phyloP scores from a whole-genome alignment of 2,329 filamentous ascomycete genomes.

The Fusarium bulbicola region DNA sequence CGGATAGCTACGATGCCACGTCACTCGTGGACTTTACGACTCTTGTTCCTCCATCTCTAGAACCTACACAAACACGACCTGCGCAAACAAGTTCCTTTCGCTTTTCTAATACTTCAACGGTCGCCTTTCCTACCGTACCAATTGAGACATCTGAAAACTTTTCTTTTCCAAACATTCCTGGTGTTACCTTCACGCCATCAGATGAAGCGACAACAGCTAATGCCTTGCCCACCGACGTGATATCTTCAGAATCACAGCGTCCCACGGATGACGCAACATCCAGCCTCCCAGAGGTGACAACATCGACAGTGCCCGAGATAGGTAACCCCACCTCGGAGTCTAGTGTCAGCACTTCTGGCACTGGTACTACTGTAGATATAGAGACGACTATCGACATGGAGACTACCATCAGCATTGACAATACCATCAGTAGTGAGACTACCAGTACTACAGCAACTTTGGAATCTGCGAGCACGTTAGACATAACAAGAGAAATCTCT shows the following conservation, averaged over 20 bases:
- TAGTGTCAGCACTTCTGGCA: no score
- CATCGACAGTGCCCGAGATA: rapidly evolving
- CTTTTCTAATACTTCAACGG: background rate
- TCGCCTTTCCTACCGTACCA: background rate
- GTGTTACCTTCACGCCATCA: background rate
- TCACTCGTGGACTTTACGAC: background rate
- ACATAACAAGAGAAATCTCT: background rate
- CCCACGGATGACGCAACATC: background rate
- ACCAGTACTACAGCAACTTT: background rate
- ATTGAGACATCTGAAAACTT: background rate
- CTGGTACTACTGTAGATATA: rapidly evolving
- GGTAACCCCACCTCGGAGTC: rapidly evolving
- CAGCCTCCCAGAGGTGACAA: rapidly evolving
- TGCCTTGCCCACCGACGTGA: background rate
- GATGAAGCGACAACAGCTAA: background rate
- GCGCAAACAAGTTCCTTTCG: background rate
- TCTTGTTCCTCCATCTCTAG: background rate
- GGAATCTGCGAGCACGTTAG: background rate
- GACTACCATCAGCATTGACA: background rate
- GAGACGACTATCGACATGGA: background rate
- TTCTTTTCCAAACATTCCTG: background rate
- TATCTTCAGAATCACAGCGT: background rate
- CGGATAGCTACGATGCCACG: rapidly evolving
- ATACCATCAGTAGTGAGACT: background rate
- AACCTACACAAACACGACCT: background rate